phyloP scores from a whole-genome alignment of 495 filamentous ascomycete genomes.

The Letharia lupina region DNA sequence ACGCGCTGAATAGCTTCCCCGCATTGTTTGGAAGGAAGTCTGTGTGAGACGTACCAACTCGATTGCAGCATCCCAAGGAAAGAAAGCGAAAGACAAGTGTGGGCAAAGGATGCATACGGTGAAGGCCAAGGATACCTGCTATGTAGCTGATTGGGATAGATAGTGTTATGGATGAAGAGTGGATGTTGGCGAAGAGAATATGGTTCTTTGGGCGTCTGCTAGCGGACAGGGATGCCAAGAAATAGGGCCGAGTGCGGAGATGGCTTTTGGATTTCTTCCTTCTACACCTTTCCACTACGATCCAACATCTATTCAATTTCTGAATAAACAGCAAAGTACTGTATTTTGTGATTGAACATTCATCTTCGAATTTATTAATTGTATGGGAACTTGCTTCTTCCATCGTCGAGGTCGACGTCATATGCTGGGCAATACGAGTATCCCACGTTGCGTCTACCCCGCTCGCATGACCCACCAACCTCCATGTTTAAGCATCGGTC shows the following conservation, averaged over 20 bases:
- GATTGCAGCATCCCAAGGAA: not conserved
- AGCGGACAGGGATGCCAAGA: slow-evolving; percentile 14
- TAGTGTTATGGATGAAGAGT: not conserved
- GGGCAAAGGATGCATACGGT: not conserved
- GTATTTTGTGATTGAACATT: too few relatives aligned
- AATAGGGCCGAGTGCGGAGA: not conserved
- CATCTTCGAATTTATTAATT: not conserved
- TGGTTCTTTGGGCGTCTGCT: not conserved
- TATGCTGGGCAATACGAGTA: not conserved
- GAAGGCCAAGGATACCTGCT: not conserved
- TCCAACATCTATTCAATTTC: too few relatives aligned
- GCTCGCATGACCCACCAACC: not conserved
- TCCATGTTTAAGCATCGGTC: not conserved
- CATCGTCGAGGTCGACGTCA: not conserved
- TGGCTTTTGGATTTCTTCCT: not conserved
- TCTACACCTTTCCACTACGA: too few relatives aligned
- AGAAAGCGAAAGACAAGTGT: not conserved
- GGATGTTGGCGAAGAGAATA: not conserved
- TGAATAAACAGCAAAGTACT: too few relatives aligned
- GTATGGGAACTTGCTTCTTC: not conserved
- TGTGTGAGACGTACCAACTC: not conserved
- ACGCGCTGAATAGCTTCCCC: slow-evolving; percentile 11
- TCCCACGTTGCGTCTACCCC: not conserved
- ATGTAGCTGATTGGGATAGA: not conserved
- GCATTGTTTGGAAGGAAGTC: slow-evolving; percentile 1